phyloP scores from a whole-genome alignment of 805 yeast genomes.

The Candida sakaeoensis region DNA sequence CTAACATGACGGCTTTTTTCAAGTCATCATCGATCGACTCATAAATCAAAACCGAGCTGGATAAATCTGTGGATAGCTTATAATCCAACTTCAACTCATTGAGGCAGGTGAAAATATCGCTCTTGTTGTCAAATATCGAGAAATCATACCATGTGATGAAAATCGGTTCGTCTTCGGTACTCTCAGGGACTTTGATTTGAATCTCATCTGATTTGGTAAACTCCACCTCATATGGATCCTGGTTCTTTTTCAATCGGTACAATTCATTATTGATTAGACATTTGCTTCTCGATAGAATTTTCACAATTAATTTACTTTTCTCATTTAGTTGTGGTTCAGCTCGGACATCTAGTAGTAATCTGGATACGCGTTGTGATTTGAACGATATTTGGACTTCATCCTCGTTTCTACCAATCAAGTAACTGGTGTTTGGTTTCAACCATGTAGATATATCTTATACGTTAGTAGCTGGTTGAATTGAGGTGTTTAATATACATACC shows the following conservation, averaged over 20 bases:
- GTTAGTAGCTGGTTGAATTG: not conserved
- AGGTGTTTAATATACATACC: slow-evolving; percentile 9
- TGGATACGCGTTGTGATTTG: slow-evolving; percentile 27
- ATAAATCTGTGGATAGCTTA: slow-evolving; percentile 12
- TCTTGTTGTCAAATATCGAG: slow-evolving; percentile 6
- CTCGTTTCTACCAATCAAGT: slow-evolving; percentile 27
- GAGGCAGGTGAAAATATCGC: not conserved
- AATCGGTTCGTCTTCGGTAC: slow-evolving; percentile 12
- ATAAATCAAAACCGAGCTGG: slow-evolving; percentile 21
- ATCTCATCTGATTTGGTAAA: slow-evolving; percentile 8
- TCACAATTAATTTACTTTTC: slow-evolving; percentile 16
- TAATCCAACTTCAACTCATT: slow-evolving; percentile 10
- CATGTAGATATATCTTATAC: not conserved
- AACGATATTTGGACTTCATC: slow-evolving; percentile 23
- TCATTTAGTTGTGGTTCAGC: slow-evolving; percentile 8
- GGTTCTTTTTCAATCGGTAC: slow-evolving; percentile 17
- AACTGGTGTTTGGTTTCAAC: slow-evolving; percentile 12
- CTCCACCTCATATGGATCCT: slow-evolving; percentile 3
- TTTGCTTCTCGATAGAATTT: slow-evolving; percentile 27
- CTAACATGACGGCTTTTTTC: slow-evolving; percentile 25
- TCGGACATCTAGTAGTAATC: slow-evolving; percentile 23
- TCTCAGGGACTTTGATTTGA: slow-evolving; percentile 9
- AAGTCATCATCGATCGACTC: slow-evolving; percentile 12
- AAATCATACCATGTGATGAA: slow-evolving; percentile 21
- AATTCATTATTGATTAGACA: slow-evolving; percentile 24